Evolutionary conservation across 192 early-diverging fungal genomes (phyloP), one percentile per base, ranked within the genome.

Genomic region (Podila clonocystis): DNA sequence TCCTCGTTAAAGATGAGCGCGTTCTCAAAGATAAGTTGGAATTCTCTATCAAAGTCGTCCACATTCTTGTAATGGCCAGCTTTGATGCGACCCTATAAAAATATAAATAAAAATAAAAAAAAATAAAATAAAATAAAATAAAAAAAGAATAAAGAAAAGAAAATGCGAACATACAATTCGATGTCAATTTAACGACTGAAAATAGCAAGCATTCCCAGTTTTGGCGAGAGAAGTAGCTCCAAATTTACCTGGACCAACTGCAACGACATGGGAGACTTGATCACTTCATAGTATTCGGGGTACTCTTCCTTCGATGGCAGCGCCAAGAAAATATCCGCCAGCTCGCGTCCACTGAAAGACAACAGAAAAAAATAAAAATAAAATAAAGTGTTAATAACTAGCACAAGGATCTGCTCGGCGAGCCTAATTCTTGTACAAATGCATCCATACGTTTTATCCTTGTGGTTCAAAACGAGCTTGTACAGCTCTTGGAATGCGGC

Each of bases 281-380:
- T 97, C 22, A 95, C 82, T 31, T 90, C 86, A 75, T 95, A 97
- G 77, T 97, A 99, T 65, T 99, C 96, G 1, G 96, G 96, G 72
- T 96, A 99, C 57, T 93, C 89, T 19, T 88, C 85, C 65, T 87
- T 84, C 26, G 87, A 85, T 0, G 96, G 96, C 9, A 97, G 83
- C 19, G 94, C 88, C 50, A 93, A 83, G 77, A 97, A 99, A 45
- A 91, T 84, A 48, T 95, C 93, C 36, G 92, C 85, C 29, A 94
- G 82, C n/a, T 86, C 78, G 26, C 91, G 89, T 12, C 91, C 85
- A 63, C 88, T 89, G 74, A 38, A 38, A n/a, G 6, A 9, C n/a
- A 55, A 22, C n/a, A 55, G 0, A 1, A 55, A 12, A 55, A 0
- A 8, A 26, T 24, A 26, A 8, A 26, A 9, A 26, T 5, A 26